Evolutionary conservation across 1,284 basidiomycete genomes (phyloP), one percentile per base, ranked within the genome.

Genomic region (Papiliotrema flavescens): DNA sequence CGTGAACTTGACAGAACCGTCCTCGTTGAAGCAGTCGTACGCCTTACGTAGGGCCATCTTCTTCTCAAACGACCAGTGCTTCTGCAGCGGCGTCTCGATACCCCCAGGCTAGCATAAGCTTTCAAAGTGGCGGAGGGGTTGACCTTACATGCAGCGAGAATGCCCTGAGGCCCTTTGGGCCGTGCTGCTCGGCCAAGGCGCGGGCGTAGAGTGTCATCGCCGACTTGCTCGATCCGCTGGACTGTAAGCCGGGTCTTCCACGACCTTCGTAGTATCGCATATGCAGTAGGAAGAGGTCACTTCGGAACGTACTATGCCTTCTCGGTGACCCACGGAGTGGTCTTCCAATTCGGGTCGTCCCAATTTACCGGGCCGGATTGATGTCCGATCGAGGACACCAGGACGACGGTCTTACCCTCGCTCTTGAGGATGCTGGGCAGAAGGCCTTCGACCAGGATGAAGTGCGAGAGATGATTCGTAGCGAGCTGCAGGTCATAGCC

Each of bases 381-480:
- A 57, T 62, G 60, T 1, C 35, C 57, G 7, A 32, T 23, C 1
- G 50, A 53, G 5, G 57, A 46, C 7, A 64, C 60, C 14, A 46
- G 39, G 2, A 64, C 62, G n/a, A 64, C 43, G 14, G 57, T 53
- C 40, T 61, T 61, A 11, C 22, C 5, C 1, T 24, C 14, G 2
- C 50, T 41, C 20, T 50, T 45, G 22, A 56, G 46, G 8, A 62
- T 14, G 3, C 22, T 4, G 9, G 56, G 58, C 7, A 60, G n/a
- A 37, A 69, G 54, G n/a, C 59, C 49, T 23, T 53, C 49, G 32
- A 56, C 63, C 37, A 73, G 57, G 23, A 67, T 53, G 53, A 60
- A 70, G n/a, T 60, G 68, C 1, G 53, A 66, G 36, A 73, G 47
- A 42, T 66, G 61, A 57, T 72, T 70, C 11, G 58, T 56, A n/a